Conservation (phyloP, 2,329 filamentous ascomycete genomes). For the Diaporthe citriasiana region DNA sequence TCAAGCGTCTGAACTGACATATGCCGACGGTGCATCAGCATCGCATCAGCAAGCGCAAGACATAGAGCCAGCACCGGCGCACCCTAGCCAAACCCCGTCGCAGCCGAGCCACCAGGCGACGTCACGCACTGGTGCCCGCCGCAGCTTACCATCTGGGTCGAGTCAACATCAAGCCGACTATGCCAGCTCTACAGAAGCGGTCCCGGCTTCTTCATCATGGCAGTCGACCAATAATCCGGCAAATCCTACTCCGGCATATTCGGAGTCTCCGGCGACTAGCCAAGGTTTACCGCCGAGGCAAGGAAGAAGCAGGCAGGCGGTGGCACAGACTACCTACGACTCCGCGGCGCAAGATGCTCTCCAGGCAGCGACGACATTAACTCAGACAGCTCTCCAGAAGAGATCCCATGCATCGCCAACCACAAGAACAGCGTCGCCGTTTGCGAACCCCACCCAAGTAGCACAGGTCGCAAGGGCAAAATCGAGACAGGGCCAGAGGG, state of each 20-base stretch:
- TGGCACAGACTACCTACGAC: constrained; percentile 30
- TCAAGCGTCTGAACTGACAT: constrained; percentile 16
- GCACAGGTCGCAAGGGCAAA: constrained; percentile 47
- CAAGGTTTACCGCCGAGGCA: constrained; percentile 4
- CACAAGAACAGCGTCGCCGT: constrained; percentile 50
- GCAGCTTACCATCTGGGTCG: constrained; percentile 40
- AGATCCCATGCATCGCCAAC: constrained; percentile 50
- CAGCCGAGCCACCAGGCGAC: constrained; percentile 9
- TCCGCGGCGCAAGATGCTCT: constrained; percentile 36
- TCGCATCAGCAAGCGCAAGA: constrained; percentile 22
- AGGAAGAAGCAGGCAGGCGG: constrained; percentile 1
- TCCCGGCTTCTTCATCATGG: constrained; percentile 36
- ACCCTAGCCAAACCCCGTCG: constrained; percentile 17
- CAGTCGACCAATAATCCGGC: constrained; percentile 41
- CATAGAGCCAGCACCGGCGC: background rate
- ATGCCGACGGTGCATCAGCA: constrained; percentile 15
- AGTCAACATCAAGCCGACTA: constrained; percentile 18
- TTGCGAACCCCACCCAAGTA: constrained; percentile 41
- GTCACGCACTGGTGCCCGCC: constrained; percentile 24
- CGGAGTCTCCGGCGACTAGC: background rate
- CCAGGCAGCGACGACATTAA: constrained; percentile 41
- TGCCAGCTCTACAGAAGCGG: constrained; percentile 11
- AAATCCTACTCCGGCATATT: constrained; percentile 13
- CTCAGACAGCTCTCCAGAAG: constrained; percentile 47
- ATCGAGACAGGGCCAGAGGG: constrained; percentile 54